A percentile compares a stretch with the other conserved stretches of the same genome.
These are phyloP conservation scores for Salix arbutifolia DNA, from an alignment of 345 rosid species.

Conservation along the genomic window DNA sequence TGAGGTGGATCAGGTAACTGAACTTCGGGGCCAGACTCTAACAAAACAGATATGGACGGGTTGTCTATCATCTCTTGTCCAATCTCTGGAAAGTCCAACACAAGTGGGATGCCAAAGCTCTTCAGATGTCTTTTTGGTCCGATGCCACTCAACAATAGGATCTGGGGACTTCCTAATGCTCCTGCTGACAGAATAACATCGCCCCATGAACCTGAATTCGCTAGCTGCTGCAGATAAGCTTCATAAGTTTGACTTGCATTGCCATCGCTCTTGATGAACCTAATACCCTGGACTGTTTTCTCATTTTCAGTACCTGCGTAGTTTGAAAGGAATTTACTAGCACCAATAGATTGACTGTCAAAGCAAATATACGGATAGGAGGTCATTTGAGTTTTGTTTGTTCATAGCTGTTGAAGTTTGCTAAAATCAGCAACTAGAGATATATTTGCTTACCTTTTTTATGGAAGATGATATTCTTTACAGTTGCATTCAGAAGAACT, in stretches of 20 bases:
- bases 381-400: too few species aligned
- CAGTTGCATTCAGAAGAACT: slow-evolving; percentile 62
- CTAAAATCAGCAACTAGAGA: neutral
- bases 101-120: slow-evolving; percentile 40
- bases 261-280: slow-evolving; percentile 54
- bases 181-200: slow-evolving; percentile 76
- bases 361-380: neutral
- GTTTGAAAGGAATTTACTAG: neutral
- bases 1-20: slow-evolving; percentile 62
- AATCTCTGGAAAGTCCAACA: slow-evolving; percentile 35
- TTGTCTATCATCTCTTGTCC: slow-evolving; percentile 62
- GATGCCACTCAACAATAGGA: slow-evolving; percentile 62
- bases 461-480: slow-evolving; percentile 44
- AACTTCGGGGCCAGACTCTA: slow-evolving; percentile 34
- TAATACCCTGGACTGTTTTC: slow-evolving; percentile 45
- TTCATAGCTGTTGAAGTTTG: too few species aligned
- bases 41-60: slow-evolving; percentile 47
- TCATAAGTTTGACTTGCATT: slow-evolving; percentile 36
- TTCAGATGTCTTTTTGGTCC: slow-evolving; percentile 53
- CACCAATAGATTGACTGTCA: neutral
- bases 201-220: slow-evolving; percentile 26
- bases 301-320: slow-evolving; percentile 35
- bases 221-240: slow-evolving; percentile 44
- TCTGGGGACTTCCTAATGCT: slow-evolving; percentile 71
- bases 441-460: slow-evolving; percentile 22